Evolutionary conservation across 2,329 filamentous ascomycete species (phyloP).

Genomic region (Aspergillus latus): DNA sequence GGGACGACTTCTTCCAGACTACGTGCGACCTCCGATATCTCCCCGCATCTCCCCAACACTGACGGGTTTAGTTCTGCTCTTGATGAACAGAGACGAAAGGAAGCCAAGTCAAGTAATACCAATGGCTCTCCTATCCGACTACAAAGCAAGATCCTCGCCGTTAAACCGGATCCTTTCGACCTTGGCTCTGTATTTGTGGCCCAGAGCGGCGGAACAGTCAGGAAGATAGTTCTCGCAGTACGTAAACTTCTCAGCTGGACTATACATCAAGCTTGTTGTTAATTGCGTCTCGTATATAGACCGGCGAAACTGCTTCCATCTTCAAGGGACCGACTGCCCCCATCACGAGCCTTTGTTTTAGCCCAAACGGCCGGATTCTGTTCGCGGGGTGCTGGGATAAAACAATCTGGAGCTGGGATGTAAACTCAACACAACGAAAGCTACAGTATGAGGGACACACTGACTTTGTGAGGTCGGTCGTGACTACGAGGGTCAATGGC

Average conservation of each 20-base stretch:
- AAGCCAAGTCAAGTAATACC: conserved; percentile 74
- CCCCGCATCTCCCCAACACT: conserved; percentile 14
- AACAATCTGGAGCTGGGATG: conserved; percentile 80
- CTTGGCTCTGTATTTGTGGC: conserved; percentile 70
- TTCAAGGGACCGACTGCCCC: conserved; percentile 78
- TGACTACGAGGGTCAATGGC: conserved; percentile 61
- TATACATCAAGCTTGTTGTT: conserved; percentile 9
- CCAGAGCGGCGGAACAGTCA: conserved; percentile 79
- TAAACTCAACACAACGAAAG: conserved; percentile 55
- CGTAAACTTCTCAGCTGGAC: conserved; percentile 32
- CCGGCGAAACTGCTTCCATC: conserved; percentile 44
- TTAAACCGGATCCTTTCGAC: conserved; percentile 65
- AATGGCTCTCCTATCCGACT: conserved; percentile 78
- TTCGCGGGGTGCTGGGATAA: conserved; percentile 97
- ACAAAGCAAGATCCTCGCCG: conserved; percentile 81
- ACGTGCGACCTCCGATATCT: conserved; percentile 58
- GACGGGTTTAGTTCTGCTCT: conserved; percentile 46
- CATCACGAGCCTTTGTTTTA: conserved; percentile 72
- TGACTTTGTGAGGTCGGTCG: conserved; percentile 87
- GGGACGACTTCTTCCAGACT: conserved; percentile 88
- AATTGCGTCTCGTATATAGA: conserved; percentile 34
- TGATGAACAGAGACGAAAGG: conserved; percentile 60
- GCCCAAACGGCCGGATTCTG: conserved; percentile 57
- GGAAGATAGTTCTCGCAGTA: conserved; percentile 74
- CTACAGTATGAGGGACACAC: conserved; percentile 71